phyloP scores from a whole-genome alignment of 2,329 filamentous ascomycete genomes.

The Fusarium sacchari region DNA sequence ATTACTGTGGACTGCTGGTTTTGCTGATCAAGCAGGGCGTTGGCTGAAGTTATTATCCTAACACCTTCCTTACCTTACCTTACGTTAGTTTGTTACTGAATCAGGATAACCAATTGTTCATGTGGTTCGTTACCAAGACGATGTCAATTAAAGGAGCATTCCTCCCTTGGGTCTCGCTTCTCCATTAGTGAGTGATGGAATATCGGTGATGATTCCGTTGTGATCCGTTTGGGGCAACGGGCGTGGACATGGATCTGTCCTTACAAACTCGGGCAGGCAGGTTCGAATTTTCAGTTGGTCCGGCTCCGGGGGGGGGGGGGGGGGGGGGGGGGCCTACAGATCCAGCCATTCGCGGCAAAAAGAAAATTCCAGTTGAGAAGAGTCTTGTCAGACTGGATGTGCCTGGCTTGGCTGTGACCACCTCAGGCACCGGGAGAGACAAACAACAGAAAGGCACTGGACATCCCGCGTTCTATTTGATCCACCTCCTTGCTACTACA shows the following conservation, averaged over 20 bases:
- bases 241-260: neutral
- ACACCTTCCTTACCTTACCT: neutral
- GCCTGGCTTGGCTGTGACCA: conserved; percentile 3
- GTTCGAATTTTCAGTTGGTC: conserved; percentile 10
- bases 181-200: neutral
- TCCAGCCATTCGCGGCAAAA: conserved; percentile 24
- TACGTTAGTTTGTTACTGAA: neutral
- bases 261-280: neutral
- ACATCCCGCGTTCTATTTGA: neutral
- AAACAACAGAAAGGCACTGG: neutral
- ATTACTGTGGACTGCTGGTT: neutral
- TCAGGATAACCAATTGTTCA: neutral
- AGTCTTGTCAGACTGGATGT: neutral
- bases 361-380: conserved; percentile 28
- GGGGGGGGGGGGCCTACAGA: no score
- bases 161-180: neutral
- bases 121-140: neutral
- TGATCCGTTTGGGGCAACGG: neutral
- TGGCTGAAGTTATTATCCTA: neutral
- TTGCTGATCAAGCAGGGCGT: neutral
- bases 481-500: neutral
- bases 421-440: conserved; percentile 6
- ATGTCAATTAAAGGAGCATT: conserved; percentile 1
- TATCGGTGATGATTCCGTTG: conserved; percentile 5
- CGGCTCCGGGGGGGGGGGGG: conserved; percentile 7